A percentile compares a stretch with the other conserved stretches of the same genome.
Evolutionary conservation across 1,139 yeast species (phyloP).

Genomic region (Geotrichum histeridarum): DNA sequence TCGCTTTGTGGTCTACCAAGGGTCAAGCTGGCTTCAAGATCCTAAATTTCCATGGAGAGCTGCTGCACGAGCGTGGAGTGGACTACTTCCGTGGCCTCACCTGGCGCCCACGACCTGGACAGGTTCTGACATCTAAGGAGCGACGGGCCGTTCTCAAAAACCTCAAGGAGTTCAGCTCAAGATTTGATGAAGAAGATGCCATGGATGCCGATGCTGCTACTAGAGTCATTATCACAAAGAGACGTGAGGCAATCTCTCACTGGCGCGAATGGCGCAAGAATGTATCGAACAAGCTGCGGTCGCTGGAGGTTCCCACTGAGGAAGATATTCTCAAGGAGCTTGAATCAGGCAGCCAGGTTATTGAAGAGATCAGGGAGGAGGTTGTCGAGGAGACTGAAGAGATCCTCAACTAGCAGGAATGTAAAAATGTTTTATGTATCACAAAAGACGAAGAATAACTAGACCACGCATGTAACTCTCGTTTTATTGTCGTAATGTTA

Average conservation of each 20-base stretch:
- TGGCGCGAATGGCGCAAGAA: slow-evolving; percentile 77
- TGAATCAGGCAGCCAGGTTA: slow-evolving; percentile 44
- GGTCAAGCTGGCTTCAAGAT: slow-evolving; percentile 88
- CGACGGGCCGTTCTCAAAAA: slow-evolving; percentile 87
- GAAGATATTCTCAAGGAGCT: slow-evolving; percentile 28
- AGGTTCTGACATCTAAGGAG: slow-evolving; percentile 69
- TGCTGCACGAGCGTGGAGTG: slow-evolving; percentile 67
- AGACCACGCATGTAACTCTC: background rate
- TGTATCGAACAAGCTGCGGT: slow-evolving; percentile 48
- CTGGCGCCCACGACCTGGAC: slow-evolving; percentile 97
- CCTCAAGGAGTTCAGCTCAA: slow-evolving; percentile 82
- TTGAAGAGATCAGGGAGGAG: slow-evolving; percentile 66
- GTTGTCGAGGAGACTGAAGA: slow-evolving; percentile 78
- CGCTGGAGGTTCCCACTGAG: slow-evolving; percentile 40
- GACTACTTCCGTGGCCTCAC: slow-evolving; percentile 83
- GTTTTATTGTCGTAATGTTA: background rate
- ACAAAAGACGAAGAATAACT: background rate
- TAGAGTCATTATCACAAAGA: slow-evolving; percentile 79
- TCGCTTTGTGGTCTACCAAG: slow-evolving; percentile 76
- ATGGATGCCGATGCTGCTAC: slow-evolving; percentile 95
- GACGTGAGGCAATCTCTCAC: slow-evolving; percentile 76
- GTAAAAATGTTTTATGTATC: background rate
- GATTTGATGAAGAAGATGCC: slow-evolving; percentile 91
- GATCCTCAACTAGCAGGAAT: slow-evolving; percentile 47
- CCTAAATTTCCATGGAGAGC: slow-evolving; percentile 76